Evolutionary conservation across 306 rosid species (phyloP), one percentile per base, ranked within the genome.

Genomic region (Glycine tomentella): DNA sequence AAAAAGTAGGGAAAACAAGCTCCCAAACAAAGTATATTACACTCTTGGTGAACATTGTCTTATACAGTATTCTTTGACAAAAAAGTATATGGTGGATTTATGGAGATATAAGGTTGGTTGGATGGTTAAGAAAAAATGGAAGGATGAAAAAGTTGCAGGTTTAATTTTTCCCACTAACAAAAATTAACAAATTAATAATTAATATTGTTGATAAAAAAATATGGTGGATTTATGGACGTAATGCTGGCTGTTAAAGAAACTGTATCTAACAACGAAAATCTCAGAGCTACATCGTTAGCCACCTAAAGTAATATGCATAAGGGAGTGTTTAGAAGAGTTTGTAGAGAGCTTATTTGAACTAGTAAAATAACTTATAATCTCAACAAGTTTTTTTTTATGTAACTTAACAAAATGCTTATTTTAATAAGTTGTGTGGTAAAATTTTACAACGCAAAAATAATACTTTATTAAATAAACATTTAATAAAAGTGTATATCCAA

Each of bases 1-100:
- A 20, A 67, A 38, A 56, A 8, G 31, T 51, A 66, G 31, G 46
- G 77, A 57, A 79, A 44, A 31, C 36, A 69, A 64, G 10, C 58
- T 62, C 15, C 36, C 33, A 33, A 49, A 71, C 48, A 63, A 46
- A 16, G 52, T 50, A 38, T 25, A 25, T 0, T 48, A 57, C 44
- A 9, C 34, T 68, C 46, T 38, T 44, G 13, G 68, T 5, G 16
- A 68, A 52, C 25, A 65, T 10, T 8, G 44, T 11, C 20, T 17
- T 44, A 6, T 4, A 56, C 1, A 25, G 1, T 7, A 12, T 20
- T 17, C 49, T 9, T 46, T 61, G 40, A n/a, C n/a, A n/a, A 20
- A 20, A 20, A 20, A 20, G 25, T 20, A 20, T 20, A 20, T 1
- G 25, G 25, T 20, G 25, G 25, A 20, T 0, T 20, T 20, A 20